These are phyloP conservation scores for Nepenthes gracilis DNA, from an alignment of 148 eudicot genomes.

Conservation along the genomic window DNA sequence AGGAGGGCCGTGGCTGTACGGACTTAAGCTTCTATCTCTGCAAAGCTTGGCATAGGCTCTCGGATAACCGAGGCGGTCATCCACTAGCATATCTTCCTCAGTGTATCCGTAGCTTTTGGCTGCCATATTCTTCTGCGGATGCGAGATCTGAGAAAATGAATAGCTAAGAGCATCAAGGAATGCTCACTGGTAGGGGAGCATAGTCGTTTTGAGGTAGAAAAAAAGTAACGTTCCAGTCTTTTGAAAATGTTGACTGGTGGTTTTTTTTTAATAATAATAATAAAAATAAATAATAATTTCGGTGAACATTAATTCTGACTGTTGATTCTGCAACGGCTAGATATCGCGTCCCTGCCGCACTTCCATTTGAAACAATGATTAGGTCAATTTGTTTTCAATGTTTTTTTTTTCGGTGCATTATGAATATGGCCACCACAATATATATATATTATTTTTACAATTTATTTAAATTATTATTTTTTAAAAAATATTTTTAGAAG, in stretches of 20 bases:
- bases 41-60: conserved; percentile 77
- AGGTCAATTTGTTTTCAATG: too few species aligned
- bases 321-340: neutral
- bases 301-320: neutral
- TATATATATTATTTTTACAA: too few species aligned
- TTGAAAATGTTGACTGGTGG: neutral
- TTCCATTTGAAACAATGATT: too few species aligned
- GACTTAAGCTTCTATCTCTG: conserved; percentile 51
- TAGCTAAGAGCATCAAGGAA: neutral
- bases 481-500: too few species aligned
- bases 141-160: neutral
- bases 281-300: neutral
- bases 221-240: neutral
- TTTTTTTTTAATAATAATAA: neutral
- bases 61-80: conserved; percentile 77
- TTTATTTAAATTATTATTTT: too few species aligned
- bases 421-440: too few species aligned
- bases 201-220: neutral
- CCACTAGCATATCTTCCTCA: conserved; percentile 57
- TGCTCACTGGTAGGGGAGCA: neutral
- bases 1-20: conserved; percentile 73
- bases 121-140: conserved; percentile 30
- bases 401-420: too few species aligned
- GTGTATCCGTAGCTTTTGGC: conserved; percentile 28
- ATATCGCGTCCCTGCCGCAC: too few species aligned